A percentile compares a stretch with the other conserved stretches of the same genome.
phyloP scores from a whole-genome alignment of 139 green algal genomes.

The Haematococcus sp. region DNA sequence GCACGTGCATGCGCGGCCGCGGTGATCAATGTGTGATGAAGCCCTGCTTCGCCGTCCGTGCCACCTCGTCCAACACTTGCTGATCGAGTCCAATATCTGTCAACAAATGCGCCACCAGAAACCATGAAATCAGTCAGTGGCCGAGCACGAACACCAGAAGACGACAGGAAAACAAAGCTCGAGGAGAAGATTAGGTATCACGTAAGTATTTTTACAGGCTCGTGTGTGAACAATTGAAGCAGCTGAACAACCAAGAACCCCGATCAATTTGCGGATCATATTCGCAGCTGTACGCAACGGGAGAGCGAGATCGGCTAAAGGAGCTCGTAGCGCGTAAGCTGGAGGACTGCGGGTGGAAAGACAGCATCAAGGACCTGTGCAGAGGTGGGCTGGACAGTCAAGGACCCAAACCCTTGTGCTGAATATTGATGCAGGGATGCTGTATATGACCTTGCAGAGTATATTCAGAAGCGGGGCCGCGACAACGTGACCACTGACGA shows the following conservation, averaged over 20 bases:
- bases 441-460: slow-evolving; percentile 23
- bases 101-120: too few relatives aligned
- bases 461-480: slow-evolving; percentile 29
- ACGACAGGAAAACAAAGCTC: not conserved
- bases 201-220: not conserved
- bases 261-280: not conserved
- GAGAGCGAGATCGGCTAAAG: slow-evolving; percentile 55
- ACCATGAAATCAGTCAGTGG: too few relatives aligned
- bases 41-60: too few relatives aligned
- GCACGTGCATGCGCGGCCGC: too few relatives aligned
- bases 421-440: not conserved
- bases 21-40: too few relatives aligned
- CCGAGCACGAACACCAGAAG: not conserved
- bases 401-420: not conserved
- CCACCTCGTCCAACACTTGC: too few relatives aligned
- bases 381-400: slow-evolving; percentile 21
- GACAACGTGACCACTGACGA: slow-evolving; percentile 58
- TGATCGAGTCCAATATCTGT: too few relatives aligned
- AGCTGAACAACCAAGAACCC: not conserved
- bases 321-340: slow-evolving; percentile 47
- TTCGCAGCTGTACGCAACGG: slow-evolving; percentile 39
- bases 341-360: slow-evolving; percentile 60
- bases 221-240: not conserved
- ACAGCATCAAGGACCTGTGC: slow-evolving; percentile 56
- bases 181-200: slow-evolving; percentile 20